phyloP scores from a whole-genome alignment of 305 asterid genomes.

The Petunia hybrid region DNA sequence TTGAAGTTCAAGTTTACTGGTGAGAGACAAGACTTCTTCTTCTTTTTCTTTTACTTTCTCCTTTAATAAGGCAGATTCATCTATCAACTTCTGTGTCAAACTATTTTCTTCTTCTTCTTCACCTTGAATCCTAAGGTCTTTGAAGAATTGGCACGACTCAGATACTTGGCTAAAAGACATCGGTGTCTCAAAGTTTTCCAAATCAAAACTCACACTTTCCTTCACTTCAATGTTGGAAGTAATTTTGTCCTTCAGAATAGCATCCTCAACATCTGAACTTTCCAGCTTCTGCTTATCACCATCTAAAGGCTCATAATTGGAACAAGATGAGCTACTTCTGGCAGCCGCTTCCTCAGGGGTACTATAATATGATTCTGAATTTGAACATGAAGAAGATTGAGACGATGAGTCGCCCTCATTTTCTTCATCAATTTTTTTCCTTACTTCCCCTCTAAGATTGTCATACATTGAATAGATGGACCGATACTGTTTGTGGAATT shows the following conservation, averaged over 20 bases:
- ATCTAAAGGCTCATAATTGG: conserved; percentile 33
- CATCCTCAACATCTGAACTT: conserved; percentile 55
- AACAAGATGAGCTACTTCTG: conserved; percentile 29
- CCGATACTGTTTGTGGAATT: conserved; percentile 69
- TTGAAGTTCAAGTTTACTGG: conserved; percentile 35
- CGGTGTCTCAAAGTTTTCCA: conserved; percentile 28
- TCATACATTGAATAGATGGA: conserved; percentile 63
- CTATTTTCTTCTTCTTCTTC: conserved; percentile 39
- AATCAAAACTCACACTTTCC: conserved; percentile 23
- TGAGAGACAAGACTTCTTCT: conserved; percentile 34
- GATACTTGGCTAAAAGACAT: conserved; percentile 33
- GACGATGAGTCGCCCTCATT: conserved; percentile 39
- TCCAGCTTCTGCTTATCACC: background rate
- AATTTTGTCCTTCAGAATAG: conserved; percentile 63
- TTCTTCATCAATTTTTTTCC: conserved; percentile 45
- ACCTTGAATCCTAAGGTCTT: conserved; percentile 49
- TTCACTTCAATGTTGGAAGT: conserved; percentile 68
- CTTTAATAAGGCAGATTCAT: conserved; percentile 37
- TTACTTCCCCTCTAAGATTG: conserved; percentile 64
- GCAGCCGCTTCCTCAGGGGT: conserved; percentile 49
- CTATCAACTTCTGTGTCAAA: conserved; percentile 30
- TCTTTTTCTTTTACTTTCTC: conserved; percentile 40
- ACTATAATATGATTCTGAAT: conserved; percentile 52
- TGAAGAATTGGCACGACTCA: conserved; percentile 40
- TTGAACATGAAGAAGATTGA: conserved; percentile 44